These are phyloP conservation scores for Orbilia quercus DNA, from an alignment of 2,329 filamentous ascomycete species.

Conservation along the genomic window DNA sequence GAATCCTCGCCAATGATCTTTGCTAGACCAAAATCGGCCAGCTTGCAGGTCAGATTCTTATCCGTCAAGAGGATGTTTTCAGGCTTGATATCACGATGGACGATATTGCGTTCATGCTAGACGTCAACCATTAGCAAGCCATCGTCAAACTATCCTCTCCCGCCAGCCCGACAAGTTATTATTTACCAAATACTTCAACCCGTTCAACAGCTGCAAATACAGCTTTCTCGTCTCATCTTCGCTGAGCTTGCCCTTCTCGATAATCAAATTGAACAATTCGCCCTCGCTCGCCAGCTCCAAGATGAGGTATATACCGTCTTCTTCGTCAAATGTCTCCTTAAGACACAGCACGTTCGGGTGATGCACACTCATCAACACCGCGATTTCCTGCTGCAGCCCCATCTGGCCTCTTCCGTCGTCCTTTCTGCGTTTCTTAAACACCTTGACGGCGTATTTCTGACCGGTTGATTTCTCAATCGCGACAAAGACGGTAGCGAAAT, in stretches of 20 bases:
- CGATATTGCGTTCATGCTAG: conserved; percentile 95
- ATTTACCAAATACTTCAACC: conserved; percentile 90
- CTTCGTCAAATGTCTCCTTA: conserved; percentile 94
- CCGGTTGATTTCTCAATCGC: conserved; percentile 88
- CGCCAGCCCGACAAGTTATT: conserved; percentile 60
- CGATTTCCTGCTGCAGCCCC: conserved; percentile 92
- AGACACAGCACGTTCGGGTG: conserved; percentile 92
- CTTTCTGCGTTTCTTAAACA: conserved; percentile 87
- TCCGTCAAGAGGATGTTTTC: conserved; percentile 94
- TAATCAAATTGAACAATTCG: conserved; percentile 95
- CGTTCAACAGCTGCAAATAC: conserved; percentile 90
- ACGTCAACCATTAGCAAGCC: conserved; percentile 48
- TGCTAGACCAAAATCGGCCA: conserved; percentile 95
- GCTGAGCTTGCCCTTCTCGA: conserved; percentile 86
- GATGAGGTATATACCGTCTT: conserved; percentile 88
- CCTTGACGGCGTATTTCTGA: conserved; percentile 87
- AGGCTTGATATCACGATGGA: conserved; percentile 97
- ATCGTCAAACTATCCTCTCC: conserved; percentile 14
- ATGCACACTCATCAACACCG: conserved; percentile 94
- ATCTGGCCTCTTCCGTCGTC: conserved; percentile 87
- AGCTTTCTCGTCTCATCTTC: conserved; percentile 87
- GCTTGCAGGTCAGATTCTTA: conserved; percentile 84
- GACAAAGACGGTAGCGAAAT: conserved; percentile 92
- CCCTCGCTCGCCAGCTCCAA: conserved; percentile 91
- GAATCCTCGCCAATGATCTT: conserved; percentile 99